Evolutionary conservation across 2,329 filamentous ascomycete genomes (phyloP), one percentile per base, ranked within the genome.

Genomic region (Chlorencoelia australis): DNA sequence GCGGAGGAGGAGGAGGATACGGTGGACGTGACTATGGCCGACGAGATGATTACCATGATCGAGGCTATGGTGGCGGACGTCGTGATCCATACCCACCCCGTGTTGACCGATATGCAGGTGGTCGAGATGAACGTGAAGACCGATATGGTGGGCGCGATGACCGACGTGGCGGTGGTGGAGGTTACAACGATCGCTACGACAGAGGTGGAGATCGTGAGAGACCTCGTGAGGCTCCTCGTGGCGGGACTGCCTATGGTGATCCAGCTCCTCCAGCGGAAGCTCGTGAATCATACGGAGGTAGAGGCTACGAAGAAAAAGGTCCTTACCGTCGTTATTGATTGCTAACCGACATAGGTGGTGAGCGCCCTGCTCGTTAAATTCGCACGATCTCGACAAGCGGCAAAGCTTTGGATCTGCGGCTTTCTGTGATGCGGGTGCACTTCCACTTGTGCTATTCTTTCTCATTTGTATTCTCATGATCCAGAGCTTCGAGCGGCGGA

Each of bases 151-250:
- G 52, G 41, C 47, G 48, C 29, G 54, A 55, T 34, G 68, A 73
- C 26, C 66, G 70, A 19, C 48, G 49, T 39, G 66, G 71, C 42
- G 64, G 63, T 30, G 62, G 52, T 28, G 53, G 54, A 30, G 65
- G 66, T 40, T 64, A 71, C 25, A 57, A 59, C 38, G 64, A 70
- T 13, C 54, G 58, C 35, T 51, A 55, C 40, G 55, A 56, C 18
- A 60, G 63, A 40, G 63, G 65, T 42, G 65, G 70, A 41, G 69
- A 74, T 35, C 66, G 67, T 35, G 70, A 75, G 32, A 58, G 59
- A 37, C 56, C 59, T 48, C 49, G 59, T 50, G 60, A 62, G 39
- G 62, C 65, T 40, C 49, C 46, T 42, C 45, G 52, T 37, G 58
- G 61, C 20, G 55, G 59, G 46, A 49, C 61, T 33, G 57, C 59